Base-by-base conservation (phyloP, 257 asterid species). In the Osmanthus fragrans region DNA sequence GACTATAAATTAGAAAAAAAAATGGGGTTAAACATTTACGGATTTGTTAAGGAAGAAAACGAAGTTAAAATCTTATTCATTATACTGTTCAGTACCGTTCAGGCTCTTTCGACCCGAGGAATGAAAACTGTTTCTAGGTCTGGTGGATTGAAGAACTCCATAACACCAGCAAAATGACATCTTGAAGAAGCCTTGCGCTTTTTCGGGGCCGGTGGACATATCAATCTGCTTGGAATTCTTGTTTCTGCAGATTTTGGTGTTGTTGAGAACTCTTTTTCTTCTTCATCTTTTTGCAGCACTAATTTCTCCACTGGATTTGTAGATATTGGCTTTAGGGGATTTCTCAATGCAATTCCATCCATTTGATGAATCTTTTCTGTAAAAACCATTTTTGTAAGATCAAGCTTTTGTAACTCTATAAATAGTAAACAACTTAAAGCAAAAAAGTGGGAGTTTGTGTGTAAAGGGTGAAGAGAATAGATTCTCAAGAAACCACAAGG, bases 141-240 rank as follows among this genome's bases (percentile, higher is more conserved):
- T 5, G 88, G 90, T 15, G 88, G 90, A 39, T 69, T 76, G 37
- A 86, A 80, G 75, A 81, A 84, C 45, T 81, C 85, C 29, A 76
- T 77, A 70, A 9, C 80, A 51, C 77, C 82, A 72, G 29, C 72
- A 25, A 30, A 66, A 29, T 79, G 81, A 60, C 77, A 78, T 74
- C 73, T 84, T 76, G 87, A 75, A 49, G 89, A 71, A 8, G 86
- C 16, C 67, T 83, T 87, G 73, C 85, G 79, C 82, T 87, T 87
- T 80, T 80, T 85, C 0, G 89, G 87, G 68, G 91, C 81, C 0
- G 89, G 87, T 5, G 91, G 91, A 72, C 89, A 87, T 18, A 70
- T 67, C 29, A 72, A 37, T 72, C 32, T 81, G 12, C 47, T 66
- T 11, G 85, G 70, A 21, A 79, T 81, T 81, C 75, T 85, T 34